Conservation (phyloP, 148 eudicot genomes). For the Rhododendron simsii region DNA sequence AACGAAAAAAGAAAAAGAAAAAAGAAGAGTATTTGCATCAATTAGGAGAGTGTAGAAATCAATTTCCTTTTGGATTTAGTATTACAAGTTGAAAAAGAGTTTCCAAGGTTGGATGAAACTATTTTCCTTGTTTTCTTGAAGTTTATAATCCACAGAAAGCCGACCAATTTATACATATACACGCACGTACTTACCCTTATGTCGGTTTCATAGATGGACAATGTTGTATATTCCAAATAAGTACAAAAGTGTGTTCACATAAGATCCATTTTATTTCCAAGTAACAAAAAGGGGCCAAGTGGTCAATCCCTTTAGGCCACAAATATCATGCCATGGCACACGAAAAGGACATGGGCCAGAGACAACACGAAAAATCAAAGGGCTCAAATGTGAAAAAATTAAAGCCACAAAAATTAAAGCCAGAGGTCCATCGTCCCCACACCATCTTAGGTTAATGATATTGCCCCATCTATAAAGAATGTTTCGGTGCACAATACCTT, state of each 20-base stretch:
- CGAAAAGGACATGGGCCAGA: background rate
- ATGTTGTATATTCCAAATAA: background rate
- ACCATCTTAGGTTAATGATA: background rate
- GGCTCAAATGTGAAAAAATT: background rate
- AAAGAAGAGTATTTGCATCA: no score
- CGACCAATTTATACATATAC: background rate
- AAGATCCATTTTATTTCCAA: background rate
- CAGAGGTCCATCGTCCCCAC: background rate
- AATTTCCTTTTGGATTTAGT: background rate
- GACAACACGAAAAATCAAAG: background rate
- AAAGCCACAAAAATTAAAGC: no score
- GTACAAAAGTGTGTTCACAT: background rate
- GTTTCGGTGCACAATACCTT: conserved; percentile 1
- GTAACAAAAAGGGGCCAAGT: background rate
- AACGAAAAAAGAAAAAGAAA: no score
- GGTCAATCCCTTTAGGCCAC: background rate
- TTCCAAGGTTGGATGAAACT: background rate
- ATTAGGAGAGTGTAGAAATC: no score
- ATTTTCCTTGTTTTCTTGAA: background rate
- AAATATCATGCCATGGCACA: background rate
- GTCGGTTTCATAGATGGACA: background rate
- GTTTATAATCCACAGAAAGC: background rate
- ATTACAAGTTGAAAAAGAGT: background rate
- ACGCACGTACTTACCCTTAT: no score
- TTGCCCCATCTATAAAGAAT: background rate